A percentile compares a stretch with the other conserved stretches of the same genome.
phyloP scores from a whole-genome alignment of 495 filamentous ascomycete species.

The Penicillium fimorum region DNA sequence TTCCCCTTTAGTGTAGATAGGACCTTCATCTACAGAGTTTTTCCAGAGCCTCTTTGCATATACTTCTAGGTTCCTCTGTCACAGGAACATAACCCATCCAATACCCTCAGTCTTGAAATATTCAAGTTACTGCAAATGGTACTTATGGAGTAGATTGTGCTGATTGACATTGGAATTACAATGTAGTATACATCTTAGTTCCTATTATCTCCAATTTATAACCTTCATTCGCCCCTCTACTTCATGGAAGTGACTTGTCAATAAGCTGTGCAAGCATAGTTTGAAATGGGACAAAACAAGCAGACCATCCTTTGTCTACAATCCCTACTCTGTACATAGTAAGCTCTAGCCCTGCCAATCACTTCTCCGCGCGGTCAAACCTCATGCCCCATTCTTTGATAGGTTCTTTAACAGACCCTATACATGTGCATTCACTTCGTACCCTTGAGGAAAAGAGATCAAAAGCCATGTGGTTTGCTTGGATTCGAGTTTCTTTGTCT shows the following conservation, averaged over 20 bases:
- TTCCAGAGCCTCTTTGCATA: too few species aligned
- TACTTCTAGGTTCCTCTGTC: too few species aligned
- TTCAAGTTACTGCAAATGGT: background rate
- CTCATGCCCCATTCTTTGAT: background rate
- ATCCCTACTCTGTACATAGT: background rate
- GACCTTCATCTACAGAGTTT: too few species aligned
- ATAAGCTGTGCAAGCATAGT: background rate
- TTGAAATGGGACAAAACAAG: background rate
- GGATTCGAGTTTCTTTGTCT: constrained; percentile 7
- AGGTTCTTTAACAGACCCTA: background rate
- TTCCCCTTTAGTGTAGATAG: too few species aligned
- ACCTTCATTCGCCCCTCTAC: background rate
- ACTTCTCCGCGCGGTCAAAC: background rate
- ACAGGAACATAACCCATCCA: background rate
- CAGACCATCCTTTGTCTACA: background rate
- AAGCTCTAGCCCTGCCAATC: constrained; percentile 1
- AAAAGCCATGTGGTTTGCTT: background rate
- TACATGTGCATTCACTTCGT: background rate
- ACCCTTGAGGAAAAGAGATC: background rate
- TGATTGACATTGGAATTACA: background rate
- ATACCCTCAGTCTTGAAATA: background rate
- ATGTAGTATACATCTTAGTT: background rate
- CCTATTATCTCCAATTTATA: background rate
- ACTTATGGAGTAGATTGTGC: background rate
- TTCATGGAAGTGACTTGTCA: background rate